A percentile compares a stretch with the other conserved stretches of the same genome.
phyloP scores from a whole-genome alignment of 306 rosid species.

The Myrica gale region DNA sequence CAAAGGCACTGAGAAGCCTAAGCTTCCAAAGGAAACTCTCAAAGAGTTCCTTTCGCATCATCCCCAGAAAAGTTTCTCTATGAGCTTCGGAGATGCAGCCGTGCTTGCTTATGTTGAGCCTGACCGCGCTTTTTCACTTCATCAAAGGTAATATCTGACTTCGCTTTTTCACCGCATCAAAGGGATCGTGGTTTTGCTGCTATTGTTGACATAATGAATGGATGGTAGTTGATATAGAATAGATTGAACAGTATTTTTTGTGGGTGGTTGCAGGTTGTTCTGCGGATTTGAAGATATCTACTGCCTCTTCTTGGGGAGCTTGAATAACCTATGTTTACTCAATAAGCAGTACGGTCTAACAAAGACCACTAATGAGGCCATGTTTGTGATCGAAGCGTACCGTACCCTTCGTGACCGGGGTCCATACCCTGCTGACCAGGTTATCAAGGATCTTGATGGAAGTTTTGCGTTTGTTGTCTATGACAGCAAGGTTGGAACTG shows the following conservation, averaged over 20 bases:
- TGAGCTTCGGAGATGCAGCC: conserved; percentile 69
- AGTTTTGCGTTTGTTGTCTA: conserved; percentile 96
- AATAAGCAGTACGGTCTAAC: conserved; percentile 77
- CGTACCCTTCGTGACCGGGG: conserved; percentile 88
- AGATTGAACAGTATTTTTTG: neutral
- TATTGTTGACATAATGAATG: no score
- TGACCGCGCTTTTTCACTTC: conserved; percentile 39
- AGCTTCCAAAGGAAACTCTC: conserved; percentile 81
- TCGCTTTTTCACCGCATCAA: no score
- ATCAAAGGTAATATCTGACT: conserved; percentile 50
- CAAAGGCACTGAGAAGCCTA: conserved; percentile 67
- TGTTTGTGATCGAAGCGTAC: conserved; percentile 90
- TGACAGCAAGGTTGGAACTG: conserved; percentile 79
- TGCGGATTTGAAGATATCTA: conserved; percentile 86
- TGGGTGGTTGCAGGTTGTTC: conserved; percentile 54
- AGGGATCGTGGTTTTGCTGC: no score
- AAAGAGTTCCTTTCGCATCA: conserved; percentile 61
- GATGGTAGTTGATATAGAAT: neutral
- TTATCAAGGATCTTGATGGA: conserved; percentile 89
- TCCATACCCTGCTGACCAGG: conserved; percentile 97
- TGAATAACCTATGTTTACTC: conserved; percentile 63
- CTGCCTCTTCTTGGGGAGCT: conserved; percentile 78
- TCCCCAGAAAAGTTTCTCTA: conserved; percentile 64
- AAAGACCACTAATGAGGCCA: conserved; percentile 68
- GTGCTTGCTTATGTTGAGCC: conserved; percentile 79